Base-by-base conservation (phyloP, 1,284 basidiomycete genomes). In the Inonotus obliquus region DNA sequence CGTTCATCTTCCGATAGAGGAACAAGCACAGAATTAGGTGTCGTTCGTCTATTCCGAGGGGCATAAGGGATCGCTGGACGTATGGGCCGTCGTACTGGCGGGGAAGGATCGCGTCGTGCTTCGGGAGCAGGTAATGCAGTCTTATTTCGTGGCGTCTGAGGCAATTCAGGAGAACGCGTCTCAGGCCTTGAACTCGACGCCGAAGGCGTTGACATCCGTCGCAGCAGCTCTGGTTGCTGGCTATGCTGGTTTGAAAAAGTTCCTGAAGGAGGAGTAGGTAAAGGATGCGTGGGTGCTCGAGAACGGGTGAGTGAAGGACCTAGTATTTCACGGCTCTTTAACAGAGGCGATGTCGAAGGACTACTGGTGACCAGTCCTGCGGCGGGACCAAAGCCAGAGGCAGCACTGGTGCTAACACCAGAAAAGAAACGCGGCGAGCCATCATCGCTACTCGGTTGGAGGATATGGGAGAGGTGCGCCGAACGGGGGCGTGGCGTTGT, bases 1-100 rank as follows among this genome's bases (percentile, higher is more conserved):
- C 86, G 77, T 72, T 92, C 89, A 47, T 78, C 78, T 11, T 74
- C 76, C 1, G 87, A 78, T 66, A 91, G 79, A 2, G 89, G 89
- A 13, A 81, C 69, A 63, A 89, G 79, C 39, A 91, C 81, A 7
- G 83, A 83, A 27, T 72, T 72, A 9, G 89, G 77, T 14, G 85
- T 80, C 0, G 89, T 83, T 64, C 81, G 77, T 54, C 89, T 79
- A 55, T 79, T 79, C 44, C 74, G 77, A 2, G 89, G 89, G 54
- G 80, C 82, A 70, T 92, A 92, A 7, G 86, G 85, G 38, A 85
- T 71, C 39, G 72, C 66, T 21, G 68, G 64, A 19, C 59, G 61
- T 23, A n/a, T 41, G 29, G 45, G 57, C 11, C 55, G 49, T 53
- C 52, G 59, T 21, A 54, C 25, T 54, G 27, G 60, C 59, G 57